A percentile compares a stretch with the other conserved stretches of the same genome.
These are phyloP conservation scores for Grigorovia transvaalensis DNA, from an alignment of 805 yeast genomes.

Conservation along the genomic window DNA sequence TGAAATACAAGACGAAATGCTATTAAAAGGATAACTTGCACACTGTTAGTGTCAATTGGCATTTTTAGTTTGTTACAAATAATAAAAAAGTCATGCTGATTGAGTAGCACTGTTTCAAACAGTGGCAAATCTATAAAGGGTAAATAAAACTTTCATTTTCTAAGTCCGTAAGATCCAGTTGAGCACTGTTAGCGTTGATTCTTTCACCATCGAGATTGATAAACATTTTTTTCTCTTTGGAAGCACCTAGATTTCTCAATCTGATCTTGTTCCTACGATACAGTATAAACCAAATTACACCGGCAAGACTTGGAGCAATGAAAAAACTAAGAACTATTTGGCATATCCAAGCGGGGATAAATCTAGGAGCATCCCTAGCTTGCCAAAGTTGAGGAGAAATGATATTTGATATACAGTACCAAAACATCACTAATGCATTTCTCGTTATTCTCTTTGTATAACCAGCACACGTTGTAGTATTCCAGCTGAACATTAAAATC, in stretches of 20 bases:
- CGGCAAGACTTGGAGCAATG: slow-evolving; percentile 35
- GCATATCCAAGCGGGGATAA: slow-evolving; percentile 41
- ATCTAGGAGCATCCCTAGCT: slow-evolving; percentile 37
- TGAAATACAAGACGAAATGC: background rate
- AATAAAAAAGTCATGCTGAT: background rate
- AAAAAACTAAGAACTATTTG: slow-evolving; percentile 45
- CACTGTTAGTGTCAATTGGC: too few species aligned
- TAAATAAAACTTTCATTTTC: slow-evolving; percentile 44
- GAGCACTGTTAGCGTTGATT: slow-evolving; percentile 25
- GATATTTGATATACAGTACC: slow-evolving; percentile 40
- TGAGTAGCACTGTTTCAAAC: too few species aligned
- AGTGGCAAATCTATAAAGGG: slow-evolving; percentile 27
- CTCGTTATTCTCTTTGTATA: slow-evolving; percentile 42
- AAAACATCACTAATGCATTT: slow-evolving; percentile 36
- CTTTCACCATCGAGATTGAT: background rate
- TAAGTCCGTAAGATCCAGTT: slow-evolving; percentile 43
- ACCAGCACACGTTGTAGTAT: slow-evolving; percentile 32
- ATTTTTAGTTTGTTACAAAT: too few species aligned
- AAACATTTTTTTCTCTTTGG: slow-evolving; percentile 19
- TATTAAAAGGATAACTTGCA: background rate
- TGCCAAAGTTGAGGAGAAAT: slow-evolving; percentile 51
- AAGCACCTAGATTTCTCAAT: slow-evolving; percentile 14
- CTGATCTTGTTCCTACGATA: slow-evolving; percentile 36
- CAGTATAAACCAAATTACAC: slow-evolving; percentile 37
- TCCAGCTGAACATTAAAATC: slow-evolving; percentile 31